Evolutionary conservation across 805 yeast genomes (phyloP).

Genomic region (Peterozyma toletana): DNA sequence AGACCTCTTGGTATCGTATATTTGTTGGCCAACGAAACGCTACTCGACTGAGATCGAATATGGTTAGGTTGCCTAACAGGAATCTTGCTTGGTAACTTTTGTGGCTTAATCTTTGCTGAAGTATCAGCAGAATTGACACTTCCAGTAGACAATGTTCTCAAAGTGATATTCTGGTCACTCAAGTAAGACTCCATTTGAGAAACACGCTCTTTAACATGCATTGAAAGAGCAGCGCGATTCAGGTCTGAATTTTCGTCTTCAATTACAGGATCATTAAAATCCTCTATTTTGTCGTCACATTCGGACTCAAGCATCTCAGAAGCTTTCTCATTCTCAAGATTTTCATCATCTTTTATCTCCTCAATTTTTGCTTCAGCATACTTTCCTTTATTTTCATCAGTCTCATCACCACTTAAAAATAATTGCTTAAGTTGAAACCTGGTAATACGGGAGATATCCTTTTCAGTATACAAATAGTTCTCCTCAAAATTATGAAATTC

Average conservation of each 20-base stretch:
- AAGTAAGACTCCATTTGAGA: constrained; percentile 12
- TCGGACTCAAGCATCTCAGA: constrained; percentile 11
- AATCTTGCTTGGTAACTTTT: no score
- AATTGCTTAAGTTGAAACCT: constrained; percentile 77
- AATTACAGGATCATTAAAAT: constrained; percentile 4
- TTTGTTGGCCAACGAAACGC: no score
- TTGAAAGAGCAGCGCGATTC: no score
- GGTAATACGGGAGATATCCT: constrained; percentile 85
- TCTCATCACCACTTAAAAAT: constrained; percentile 45
- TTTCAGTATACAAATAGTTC: constrained; percentile 80
- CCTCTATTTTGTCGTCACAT: constrained; percentile 15
- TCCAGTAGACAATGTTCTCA: no score
- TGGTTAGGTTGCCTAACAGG: no score
- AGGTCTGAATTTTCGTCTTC: constrained; percentile 10
- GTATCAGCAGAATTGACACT: no score
- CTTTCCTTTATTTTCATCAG: constrained; percentile 2
- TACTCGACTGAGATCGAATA: no score
- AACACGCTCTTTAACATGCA: constrained; percentile 6
- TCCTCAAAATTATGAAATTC: constrained; percentile 78
- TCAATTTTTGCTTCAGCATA: no score
- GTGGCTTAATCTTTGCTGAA: no score
- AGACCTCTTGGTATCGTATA: neutral
- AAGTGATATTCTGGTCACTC: neutral
- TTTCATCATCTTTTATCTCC: neutral
- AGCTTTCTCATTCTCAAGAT: constrained; percentile 10